Base-by-base conservation (phyloP, 176 grass and related monocot species). In the Carex myosuroides region DNA sequence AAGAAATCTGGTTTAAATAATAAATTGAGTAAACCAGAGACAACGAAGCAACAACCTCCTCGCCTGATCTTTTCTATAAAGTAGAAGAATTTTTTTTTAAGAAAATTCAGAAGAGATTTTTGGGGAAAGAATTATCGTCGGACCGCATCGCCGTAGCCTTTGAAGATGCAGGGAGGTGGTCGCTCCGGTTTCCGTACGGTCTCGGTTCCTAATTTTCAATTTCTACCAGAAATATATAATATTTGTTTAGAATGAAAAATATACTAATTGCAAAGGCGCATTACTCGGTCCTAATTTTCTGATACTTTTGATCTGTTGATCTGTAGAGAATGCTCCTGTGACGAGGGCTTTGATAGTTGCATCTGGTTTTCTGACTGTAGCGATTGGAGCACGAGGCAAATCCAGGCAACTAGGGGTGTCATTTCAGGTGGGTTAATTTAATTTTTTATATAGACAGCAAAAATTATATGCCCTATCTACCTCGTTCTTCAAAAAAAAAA, bases 121-220 rank as follows among this genome's bases (percentile, higher is more conserved):
- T 26, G 71, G 48, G 30, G 72, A 56, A 41, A 5, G 37, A 67
- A 26, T 82, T 13, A 0, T n/a, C 9, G 5, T 78, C 74, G 26
- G 74, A 81, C 16, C 30, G 6, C 24, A 42, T 81, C 30, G 32
- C 57, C 56, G 3, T 10, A 81, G 57, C 41, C 32, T 67, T 67
- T 48, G 80, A 65, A 68, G 80, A 83, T 83, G 80, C 59, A 83
- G 32, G 59, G 80, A 24, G 80, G 80, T 41, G 60, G 80, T 8
- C 80, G 67, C 80, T 83, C 80, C 58, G 80, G 80, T 52, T 83
- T 83, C 62, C 80, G 80, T 83, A 83, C 39, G 22, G 11, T 65
- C 18, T 5, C 35, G 29, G 21, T 83, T 24, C 39, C 3, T 77
- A 18, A 56, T 56, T 77, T 63, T 64, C 55, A 21, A 64, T 64